phyloP scores from a whole-genome alignment of 169 alveolate species.

The Plasmodium gonderi region DNA sequence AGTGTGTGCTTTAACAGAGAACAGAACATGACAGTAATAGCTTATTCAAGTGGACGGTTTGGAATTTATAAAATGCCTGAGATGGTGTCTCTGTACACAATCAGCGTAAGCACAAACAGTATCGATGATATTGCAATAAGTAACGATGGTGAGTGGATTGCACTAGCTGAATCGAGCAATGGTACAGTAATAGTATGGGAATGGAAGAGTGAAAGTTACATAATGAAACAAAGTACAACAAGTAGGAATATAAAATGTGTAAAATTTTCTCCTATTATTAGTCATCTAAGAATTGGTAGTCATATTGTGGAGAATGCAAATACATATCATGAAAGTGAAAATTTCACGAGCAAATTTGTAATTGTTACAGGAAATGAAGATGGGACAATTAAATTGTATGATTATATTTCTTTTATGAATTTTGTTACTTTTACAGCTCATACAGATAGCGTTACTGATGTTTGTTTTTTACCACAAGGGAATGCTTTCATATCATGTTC shows the following conservation, averaged over 20 bases:
- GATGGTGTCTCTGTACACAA: slow-evolving; percentile 78
- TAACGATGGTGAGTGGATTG: slow-evolving; percentile 93
- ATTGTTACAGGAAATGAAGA: slow-evolving; percentile 98
- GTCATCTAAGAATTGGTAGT: slow-evolving; percentile 56
- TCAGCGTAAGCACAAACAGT: slow-evolving; percentile 77
- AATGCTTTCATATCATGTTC: slow-evolving; percentile 96
- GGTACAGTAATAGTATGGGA: slow-evolving; percentile 96
- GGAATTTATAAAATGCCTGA: slow-evolving; percentile 80
- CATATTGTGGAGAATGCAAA: slow-evolving; percentile 39
- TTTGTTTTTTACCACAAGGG: slow-evolving; percentile 93
- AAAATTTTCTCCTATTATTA: slow-evolving; percentile 78
- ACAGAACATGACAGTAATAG: slow-evolving; percentile 79
- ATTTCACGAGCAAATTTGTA: slow-evolving; percentile 75
- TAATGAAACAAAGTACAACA: slow-evolving; percentile 96
- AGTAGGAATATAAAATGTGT: slow-evolving; percentile 81
- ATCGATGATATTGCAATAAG: slow-evolving; percentile 82
- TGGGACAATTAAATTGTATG: slow-evolving; percentile 97
- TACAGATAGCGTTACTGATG: slow-evolving; percentile 92
- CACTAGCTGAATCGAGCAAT: slow-evolving; percentile 88
- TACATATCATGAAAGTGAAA: slow-evolving; percentile 68
- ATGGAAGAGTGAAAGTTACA: slow-evolving; percentile 98
- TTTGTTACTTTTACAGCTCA: slow-evolving; percentile 97
- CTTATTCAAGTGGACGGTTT: slow-evolving; percentile 82
- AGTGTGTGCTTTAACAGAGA: slow-evolving; percentile 76
- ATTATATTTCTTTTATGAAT: slow-evolving; percentile 94